Evolutionary conservation across 2,329 filamentous ascomycete genomes (phyloP).

Genomic region (Pseudohalonectria lignicola): DNA sequence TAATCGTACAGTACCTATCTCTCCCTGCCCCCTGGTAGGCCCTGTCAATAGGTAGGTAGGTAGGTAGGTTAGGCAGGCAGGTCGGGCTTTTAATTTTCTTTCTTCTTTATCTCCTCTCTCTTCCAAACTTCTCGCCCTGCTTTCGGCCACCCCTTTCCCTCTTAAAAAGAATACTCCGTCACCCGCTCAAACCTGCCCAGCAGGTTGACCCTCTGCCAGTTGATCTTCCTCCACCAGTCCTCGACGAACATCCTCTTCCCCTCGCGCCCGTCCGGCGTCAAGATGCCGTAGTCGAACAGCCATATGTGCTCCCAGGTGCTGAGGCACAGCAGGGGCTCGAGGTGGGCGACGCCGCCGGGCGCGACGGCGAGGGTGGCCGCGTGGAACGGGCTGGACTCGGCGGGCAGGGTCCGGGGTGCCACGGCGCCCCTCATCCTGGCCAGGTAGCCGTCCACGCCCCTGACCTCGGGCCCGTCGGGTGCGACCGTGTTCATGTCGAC

Average conservation of each 20-base stretch:
- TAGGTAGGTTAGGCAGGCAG: too few species aligned
- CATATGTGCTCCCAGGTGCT: slow-evolving; percentile 97
- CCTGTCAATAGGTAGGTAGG: too few species aligned
- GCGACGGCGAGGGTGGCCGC: slow-evolving; percentile 3
- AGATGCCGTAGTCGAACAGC: slow-evolving; percentile 66
- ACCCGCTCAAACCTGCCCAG: slow-evolving; percentile 19
- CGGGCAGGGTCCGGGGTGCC: slow-evolving; percentile 17
- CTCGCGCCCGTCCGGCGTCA: slow-evolving; percentile 38
- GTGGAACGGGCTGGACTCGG: slow-evolving; percentile 13
- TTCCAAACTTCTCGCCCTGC: too few species aligned
- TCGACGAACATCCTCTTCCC: slow-evolving; percentile 70
- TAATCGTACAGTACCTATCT: too few species aligned
- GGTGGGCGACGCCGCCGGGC: slow-evolving; percentile 4
- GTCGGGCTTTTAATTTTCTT: too few species aligned
- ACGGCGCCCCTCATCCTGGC: slow-evolving; percentile 19
- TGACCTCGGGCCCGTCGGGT: slow-evolving; percentile 21
- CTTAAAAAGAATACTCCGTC: too few species aligned
- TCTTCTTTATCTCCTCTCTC: slow-evolving; percentile 1
- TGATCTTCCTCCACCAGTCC: slow-evolving; percentile 77
- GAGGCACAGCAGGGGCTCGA: slow-evolving; percentile 57
- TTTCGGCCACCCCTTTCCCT: too few species aligned
- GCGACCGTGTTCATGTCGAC: slow-evolving; percentile 59
- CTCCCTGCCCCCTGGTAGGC: too few species aligned
- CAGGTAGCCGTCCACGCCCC: slow-evolving; percentile 23
- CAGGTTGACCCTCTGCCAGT: slow-evolving; percentile 66